phyloP scores from a whole-genome alignment of 225 moss, liverwort and hornwort genomes.

The Pleurozium schreberi region DNA sequence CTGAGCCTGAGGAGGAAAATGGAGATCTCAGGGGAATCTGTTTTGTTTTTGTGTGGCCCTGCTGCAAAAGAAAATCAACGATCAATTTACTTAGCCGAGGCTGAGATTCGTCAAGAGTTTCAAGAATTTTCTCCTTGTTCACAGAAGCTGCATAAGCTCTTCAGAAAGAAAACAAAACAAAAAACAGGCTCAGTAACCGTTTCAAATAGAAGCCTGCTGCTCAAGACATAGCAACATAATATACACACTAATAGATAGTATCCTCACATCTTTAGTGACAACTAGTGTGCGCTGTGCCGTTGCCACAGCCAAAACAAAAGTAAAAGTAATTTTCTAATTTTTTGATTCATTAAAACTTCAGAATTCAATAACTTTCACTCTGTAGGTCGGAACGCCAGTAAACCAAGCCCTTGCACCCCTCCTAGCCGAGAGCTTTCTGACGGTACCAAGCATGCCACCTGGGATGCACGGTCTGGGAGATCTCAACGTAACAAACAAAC shows the following conservation, averaged over 20 bases:
- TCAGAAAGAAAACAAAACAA: conserved; percentile 23
- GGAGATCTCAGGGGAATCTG: conserved; percentile 32
- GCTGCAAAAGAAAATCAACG: conserved; percentile 81
- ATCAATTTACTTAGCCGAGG: conserved; percentile 85
- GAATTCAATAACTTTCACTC: too few species aligned
- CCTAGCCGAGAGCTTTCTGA: too few species aligned
- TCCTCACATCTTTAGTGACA: background rate
- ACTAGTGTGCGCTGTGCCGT: too few species aligned
- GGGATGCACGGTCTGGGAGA: too few species aligned
- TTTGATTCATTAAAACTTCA: too few species aligned
- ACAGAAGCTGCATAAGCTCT: conserved; percentile 90
- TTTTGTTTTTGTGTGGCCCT: conserved; percentile 50
- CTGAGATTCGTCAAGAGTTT: conserved; percentile 94
- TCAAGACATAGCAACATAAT: background rate
- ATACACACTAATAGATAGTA: background rate
- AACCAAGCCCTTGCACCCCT: too few species aligned
- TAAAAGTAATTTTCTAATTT: too few species aligned
- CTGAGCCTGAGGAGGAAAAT: conserved; percentile 32
- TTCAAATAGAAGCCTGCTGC: background rate
- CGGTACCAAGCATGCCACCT: too few species aligned
- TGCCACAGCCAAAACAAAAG: too few species aligned
- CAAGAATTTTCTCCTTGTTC: conserved; percentile 92
- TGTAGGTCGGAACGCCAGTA: too few species aligned
- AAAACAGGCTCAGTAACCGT: conserved; percentile 9
- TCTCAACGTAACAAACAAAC: too few species aligned